Base-by-base conservation (phyloP, 2,329 filamentous ascomycete genomes). In the Sporothrix mexicana region DNA sequence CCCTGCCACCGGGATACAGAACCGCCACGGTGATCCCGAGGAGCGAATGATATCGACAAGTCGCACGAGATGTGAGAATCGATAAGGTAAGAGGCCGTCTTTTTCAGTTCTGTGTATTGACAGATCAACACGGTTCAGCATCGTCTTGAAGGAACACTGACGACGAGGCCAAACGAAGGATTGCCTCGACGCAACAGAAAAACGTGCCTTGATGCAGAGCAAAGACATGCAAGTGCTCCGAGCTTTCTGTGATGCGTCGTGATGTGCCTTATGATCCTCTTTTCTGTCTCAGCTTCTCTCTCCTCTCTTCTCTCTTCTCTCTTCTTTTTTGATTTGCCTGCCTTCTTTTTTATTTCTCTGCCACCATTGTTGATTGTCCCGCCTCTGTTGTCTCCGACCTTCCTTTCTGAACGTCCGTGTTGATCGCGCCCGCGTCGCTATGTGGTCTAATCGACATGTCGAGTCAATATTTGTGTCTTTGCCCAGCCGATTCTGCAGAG, bases 131-230 rank as follows among this genome's bases (percentile, higher is more conserved):
- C 15, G 59, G 59, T 43, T 61, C 30, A 30, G 23, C 13, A 30
- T 15, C 20, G 55, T 57, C 23, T 25, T 3, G 13, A n/a, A 43
- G 36, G 17, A 62, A 20, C 61, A 36, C 3, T n/a, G 6, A 47
- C n/a, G 36, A 13, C 5, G n/a, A 6, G 12, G 23, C n/a, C 45
- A 25, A 66, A 66, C 41, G 61, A 25, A 66, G 4, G 61, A 64
- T 17, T 25, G 41, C 20, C 12, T 64, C 20, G 41, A 45, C 36
- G 36, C 59, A 64, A 45, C 59, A 64, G 36, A 45, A 45, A 43
- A 45, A 64, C 59, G 59, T 64, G 36, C 45, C 30, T 45, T 7
- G n/a, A 66, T 66, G 61, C 61, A 66, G 61, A 8, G 61, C 61
- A 66, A 66, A 17, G 61, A 66, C 9, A 47, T 15, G 3, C 12